Evolutionary conservation across 805 yeast genomes (phyloP), one percentile per base, ranked within the genome.

Genomic region (Cyberlindnera japonica): DNA sequence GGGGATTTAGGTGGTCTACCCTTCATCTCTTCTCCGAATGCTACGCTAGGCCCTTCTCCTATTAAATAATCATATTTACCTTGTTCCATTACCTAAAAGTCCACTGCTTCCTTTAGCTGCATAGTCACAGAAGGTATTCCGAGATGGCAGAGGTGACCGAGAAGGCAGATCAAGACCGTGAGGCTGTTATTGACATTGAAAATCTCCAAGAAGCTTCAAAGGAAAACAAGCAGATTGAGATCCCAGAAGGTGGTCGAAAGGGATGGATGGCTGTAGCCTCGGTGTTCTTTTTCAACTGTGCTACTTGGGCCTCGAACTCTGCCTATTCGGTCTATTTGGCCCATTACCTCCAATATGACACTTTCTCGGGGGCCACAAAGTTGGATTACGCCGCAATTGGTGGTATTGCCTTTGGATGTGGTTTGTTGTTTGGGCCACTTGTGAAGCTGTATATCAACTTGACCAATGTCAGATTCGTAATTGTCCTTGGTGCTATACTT

Each of bases 381-480:
- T 60, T 77, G 28, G 84, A 79, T 43, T 83, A 71, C 57, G 83
- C 87, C 19, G 62, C 77, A 3, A 69, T 83, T 47, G 88, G 90
- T 3, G 90, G 91, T 2, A 53, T 83, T 6, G 75, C 83, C 0
- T 77, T 81, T 41, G 62, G 58, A 12, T 27, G 57, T n/a, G 83
- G 88, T 16, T 77, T 83, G 53, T 61, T 72, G 47, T 55, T 78
- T 33, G 64, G 83, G 30, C 91, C 93, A 6, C 39, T 79, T 14
- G 68, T 72, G 2, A 44, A 48, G 26, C 11, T 45, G 5, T n/a
- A 46, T 8, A 19, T 36, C 9, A 26, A 24, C 13, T 16, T 13
- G 11, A 17, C 40, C 36, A 79, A 85, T 2, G 59, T 73, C 40
- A 68, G 67, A 48, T 34, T 53, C 3, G 64, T 77, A 3, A 67